Evolutionary conservation across 371 early-diverging fungal genomes (phyloP).

Genomic region (Saksenaea vasiformis): DNA sequence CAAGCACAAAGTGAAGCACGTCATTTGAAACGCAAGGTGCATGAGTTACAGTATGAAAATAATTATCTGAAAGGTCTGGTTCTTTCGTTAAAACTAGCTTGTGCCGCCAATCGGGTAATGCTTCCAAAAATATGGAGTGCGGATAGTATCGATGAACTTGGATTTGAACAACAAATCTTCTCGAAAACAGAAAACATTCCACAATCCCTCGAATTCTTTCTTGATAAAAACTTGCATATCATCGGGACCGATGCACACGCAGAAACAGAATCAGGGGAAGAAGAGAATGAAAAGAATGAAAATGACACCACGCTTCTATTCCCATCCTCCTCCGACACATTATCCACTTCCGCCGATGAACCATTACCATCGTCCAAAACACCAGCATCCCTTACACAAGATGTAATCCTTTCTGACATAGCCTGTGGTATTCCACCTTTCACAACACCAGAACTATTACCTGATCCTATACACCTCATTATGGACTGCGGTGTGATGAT

Average conservation of each 20-base stretch:
- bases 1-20: conserved; percentile 31
- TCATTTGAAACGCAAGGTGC: conserved; percentile 16
- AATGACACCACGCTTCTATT: not conserved
- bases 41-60: conserved; percentile 34
- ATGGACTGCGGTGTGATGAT: no score
- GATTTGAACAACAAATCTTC: conserved; percentile 3
- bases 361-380: not conserved
- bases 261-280: not conserved
- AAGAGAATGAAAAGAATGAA: not conserved
- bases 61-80: conserved; percentile 36
- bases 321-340: conserved; percentile 40
- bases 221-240: conserved; percentile 15
- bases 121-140: conserved; percentile 43
- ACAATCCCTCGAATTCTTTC: conserved; percentile 18
- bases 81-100: conserved; percentile 34
- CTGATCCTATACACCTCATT: not conserved
- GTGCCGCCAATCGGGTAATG: conserved; percentile 35
- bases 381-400: not conserved
- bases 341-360: conserved; percentile 60
- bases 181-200: conserved; percentile 18
- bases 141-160: conserved; percentile 11
- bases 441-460: not conserved
- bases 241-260: not conserved
- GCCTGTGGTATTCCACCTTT: not conserved
- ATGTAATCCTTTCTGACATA: not conserved